Percentiles rank a stretch among this genome's conserved stretches.
These are phyloP conservation scores for Calonectria crousiana DNA, from an alignment of 2,329 filamentous ascomycete species.

Conservation along the genomic window DNA sequence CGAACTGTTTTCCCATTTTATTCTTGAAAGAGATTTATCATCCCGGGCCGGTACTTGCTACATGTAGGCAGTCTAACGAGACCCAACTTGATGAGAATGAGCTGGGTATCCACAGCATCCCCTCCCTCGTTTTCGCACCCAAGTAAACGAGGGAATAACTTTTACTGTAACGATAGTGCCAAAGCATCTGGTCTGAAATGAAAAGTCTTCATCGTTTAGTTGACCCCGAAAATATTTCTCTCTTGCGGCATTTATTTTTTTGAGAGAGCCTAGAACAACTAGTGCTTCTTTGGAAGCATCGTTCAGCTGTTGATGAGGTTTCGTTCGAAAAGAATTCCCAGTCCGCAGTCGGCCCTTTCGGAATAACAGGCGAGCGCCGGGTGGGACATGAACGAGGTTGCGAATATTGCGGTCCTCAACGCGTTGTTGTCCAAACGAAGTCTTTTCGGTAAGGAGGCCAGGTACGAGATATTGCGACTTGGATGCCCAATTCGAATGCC, in stretches of 20 bases:
- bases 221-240: neutral
- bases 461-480: neutral
- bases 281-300: neutral
- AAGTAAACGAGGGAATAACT: neutral
- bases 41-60: neutral
- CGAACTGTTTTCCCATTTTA: neutral
- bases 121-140: neutral
- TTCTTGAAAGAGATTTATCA: neutral
- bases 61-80: neutral
- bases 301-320: neutral
- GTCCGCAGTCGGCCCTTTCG: neutral
- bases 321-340: neutral
- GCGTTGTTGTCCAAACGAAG: neutral
- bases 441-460: neutral
- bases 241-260: neutral
- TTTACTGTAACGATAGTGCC: neutral
- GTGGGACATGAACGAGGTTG: neutral
- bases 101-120: neutral
- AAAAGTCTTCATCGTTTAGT: neutral
- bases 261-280: neutral
- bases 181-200: neutral
- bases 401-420: neutral
- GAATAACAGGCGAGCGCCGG: neutral
- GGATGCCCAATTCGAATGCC: neutral
- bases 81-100: neutral